Base-by-base conservation (phyloP, 1,284 basidiomycete species). In the Filobasidium uniguttulatum region DNA sequence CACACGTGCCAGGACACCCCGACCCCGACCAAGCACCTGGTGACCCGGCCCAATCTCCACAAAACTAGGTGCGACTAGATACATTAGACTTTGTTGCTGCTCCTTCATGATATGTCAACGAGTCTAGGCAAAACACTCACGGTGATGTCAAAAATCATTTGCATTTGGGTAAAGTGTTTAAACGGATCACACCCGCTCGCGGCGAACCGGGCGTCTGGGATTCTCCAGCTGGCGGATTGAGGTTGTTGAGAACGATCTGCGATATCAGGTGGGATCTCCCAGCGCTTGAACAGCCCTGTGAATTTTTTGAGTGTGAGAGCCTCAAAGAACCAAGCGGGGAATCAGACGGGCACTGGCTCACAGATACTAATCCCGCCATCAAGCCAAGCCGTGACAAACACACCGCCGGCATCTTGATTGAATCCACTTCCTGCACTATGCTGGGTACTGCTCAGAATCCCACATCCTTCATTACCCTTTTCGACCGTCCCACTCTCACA, bases 391-490 rank as follows among this genome's bases (percentile, higher is more conserved):
- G 67, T 83, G 37, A 82, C 82, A 69, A 84, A 89, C 50, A 82
- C 81, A 40, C 87, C 87, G 19, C 87, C 87, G 20, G 79, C 78
- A 50, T 73, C 79, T 8, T 60, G 48, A 49, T 69, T 69, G 20
- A 65, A 57, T 8, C 55, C 54, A 10, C 43, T 37, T 5, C 62
- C 65, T 28, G 60, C 63, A 15, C 56, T 58, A 5, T 56, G 54
- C 2, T 45, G 37, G 3, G 20, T 20, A 34, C 20, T 40, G 17
- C 17, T 45, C 15, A 23, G 36, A 46, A 57, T 52, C 0, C 59
- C 60, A 41, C 57, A 64, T 2, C 59, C 60, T 1, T 41, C 50
- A n/a, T n/a, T n/a, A n/a, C n/a, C n/a, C 22, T 72, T 44, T 14
- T 55, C 54, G 56, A 61, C 34, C 57, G 75, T 57, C 22, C 68